Conservation (phyloP, 2,329 filamentous ascomycete genomes). For the Diatrype stigma region DNA sequence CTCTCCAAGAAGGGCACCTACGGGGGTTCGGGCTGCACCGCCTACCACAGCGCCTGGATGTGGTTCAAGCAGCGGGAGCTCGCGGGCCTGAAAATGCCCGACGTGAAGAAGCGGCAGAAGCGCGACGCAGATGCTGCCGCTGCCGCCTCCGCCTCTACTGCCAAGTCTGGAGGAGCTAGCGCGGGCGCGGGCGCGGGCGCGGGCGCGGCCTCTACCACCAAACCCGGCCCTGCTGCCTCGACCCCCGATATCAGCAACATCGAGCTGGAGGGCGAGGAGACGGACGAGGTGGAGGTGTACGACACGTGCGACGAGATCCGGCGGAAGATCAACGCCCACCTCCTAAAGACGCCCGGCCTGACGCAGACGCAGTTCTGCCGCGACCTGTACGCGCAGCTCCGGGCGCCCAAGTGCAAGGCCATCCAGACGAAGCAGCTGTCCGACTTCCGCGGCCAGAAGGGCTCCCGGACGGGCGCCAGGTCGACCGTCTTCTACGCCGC, state of each 20-base stretch:
- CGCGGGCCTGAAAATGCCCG: conserved; percentile 14
- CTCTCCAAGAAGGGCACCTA: conserved; percentile 5
- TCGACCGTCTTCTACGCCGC: conserved; percentile 46
- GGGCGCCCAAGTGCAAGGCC: conserved; percentile 25
- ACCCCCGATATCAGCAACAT: conserved; percentile 35
- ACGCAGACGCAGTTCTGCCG: conserved; percentile 45
- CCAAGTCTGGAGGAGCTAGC: background rate
- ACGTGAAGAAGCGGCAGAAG: conserved; percentile 13
- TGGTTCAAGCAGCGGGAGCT: conserved; percentile 17
- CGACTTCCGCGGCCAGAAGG: conserved; percentile 46
- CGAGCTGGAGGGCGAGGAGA: conserved; percentile 37
- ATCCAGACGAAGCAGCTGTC: conserved; percentile 38
- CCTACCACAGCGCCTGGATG: conserved; percentile 8
- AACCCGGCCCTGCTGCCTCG: conserved; percentile 1
- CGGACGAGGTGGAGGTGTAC: conserved; percentile 41
- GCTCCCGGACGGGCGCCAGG: conserved; percentile 40
- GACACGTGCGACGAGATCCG: conserved; percentile 56
- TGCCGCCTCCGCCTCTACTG: background rate
- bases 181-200: background rate
- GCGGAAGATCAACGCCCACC: conserved; percentile 47
- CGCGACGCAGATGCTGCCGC: background rate
- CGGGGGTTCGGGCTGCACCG: conserved; percentile 4
- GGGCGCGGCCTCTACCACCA: conserved; percentile 1
- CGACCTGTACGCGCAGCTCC: conserved; percentile 33
- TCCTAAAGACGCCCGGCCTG: conserved; percentile 35